Base-by-base conservation (phyloP, 108 stramenopile genomes). In the Ochromonas danica region DNA sequence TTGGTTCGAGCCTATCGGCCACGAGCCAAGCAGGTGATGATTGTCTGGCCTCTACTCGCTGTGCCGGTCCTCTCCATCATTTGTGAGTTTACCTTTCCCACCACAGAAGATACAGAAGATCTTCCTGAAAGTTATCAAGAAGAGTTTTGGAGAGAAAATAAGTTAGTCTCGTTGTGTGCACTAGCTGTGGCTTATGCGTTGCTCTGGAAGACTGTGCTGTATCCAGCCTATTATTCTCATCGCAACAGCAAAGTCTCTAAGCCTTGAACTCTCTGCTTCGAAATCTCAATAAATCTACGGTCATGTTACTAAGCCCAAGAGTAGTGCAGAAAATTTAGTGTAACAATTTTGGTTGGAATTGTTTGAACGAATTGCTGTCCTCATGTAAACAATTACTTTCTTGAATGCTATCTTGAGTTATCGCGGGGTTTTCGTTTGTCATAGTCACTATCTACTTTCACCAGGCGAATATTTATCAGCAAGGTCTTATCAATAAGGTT, bases 401-500 rank as follows among this genome's bases (percentile, higher is more conserved):
- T n/a, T n/a, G n/a, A n/a, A n/a, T n/a, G n/a, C n/a, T n/a, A n/a
- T n/a, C n/a, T n/a, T n/a, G n/a, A n/a, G n/a, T n/a, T n/a, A n/a
- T n/a, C n/a, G n/a, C n/a, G n/a, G n/a, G n/a, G n/a, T n/a, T n/a
- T n/a, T n/a, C n/a, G n/a, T n/a, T n/a, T n/a, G n/a, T n/a, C n/a
- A n/a, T n/a, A n/a, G n/a, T n/a, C n/a, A n/a, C 92, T 94, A 80
- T 95, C 95, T 25, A 96, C 91, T n/a, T 94, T 87, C n/a, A 93
- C 85, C 6, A 94, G 51, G 79, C 93, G 91, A 41, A 96, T 87
- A 79, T 94, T 96, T 78, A 96, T 91, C 14, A 96, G 78, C 25
- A 94, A 70, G 0, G 95, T 96, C 62, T 93, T 86, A 87, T 96
- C 95, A 61, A 96, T 82, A 63, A 82, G 80, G 17, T 92, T 81